Evolutionary conservation across 257 asterid genomes (phyloP), one percentile per base, ranked within the genome.

Genomic region (Penstemon eatonii): DNA sequence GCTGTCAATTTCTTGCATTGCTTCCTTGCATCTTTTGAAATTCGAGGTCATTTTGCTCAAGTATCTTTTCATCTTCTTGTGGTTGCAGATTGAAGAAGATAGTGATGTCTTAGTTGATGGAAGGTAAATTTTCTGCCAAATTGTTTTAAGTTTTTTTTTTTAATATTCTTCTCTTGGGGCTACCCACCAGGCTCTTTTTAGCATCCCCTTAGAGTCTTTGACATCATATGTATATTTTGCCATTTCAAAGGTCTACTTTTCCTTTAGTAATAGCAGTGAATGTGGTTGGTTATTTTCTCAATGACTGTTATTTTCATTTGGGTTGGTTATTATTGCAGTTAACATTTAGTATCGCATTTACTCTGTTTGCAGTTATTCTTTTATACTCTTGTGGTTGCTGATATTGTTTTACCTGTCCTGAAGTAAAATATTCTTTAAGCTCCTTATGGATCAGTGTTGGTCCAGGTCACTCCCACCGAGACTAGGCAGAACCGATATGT

Each of bases 11-110:
- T 42, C 52, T 66, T 43, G 12, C 68, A 56, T 41, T 53, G 37
- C 39, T 51, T 53, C 52, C 43, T 39, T 37, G 10, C 8, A 8
- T 12, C 18, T 3, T 60, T 51, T 54, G 40, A 65, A 60, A 44
- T 63, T 46, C 68, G 63, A 69, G 36, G 56, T 44, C 60, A 49
- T 13, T 57, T 37, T 42, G 53, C 50, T 72, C 43, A 62, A 63
- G 45, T 67, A 10, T 42, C 36, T 44, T 55, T 7, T 51, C 60
- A 42, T 68, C 43, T 46, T 69, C 51, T 54, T 70, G 46, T 53
- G 49, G 59, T 19, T 71, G 72, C 79, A 76, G 83, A 76, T 37
- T 45, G 79, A 56, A 66, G 78, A 63, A 55, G 60, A 75, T n/a
- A 68, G 56, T 2, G 61, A 19, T 38, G 57, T 41, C 59, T 49